Conservation (phyloP, 169 alveolate species). For the Prorocentrum cordatum region DNA sequence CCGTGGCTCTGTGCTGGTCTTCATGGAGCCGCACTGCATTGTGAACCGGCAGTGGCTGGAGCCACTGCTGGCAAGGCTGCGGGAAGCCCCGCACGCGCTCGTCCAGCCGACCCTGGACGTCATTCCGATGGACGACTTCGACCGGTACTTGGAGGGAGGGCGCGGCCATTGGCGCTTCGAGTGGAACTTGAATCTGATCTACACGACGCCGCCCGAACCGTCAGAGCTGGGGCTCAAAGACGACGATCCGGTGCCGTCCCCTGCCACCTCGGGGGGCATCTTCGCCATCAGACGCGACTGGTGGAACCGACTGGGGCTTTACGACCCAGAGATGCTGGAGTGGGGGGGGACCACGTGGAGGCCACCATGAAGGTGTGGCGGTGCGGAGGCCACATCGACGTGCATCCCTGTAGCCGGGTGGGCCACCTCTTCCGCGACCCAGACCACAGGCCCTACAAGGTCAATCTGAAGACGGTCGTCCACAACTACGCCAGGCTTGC, state of each 20-base stretch:
- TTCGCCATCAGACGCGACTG: slow-evolving; percentile 50
- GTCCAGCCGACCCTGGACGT: not conserved
- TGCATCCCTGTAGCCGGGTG: slow-evolving; percentile 31
- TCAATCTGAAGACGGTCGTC: slow-evolving; percentile 46
- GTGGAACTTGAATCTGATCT: slow-evolving; percentile 4
- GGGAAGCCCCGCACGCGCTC: not conserved
- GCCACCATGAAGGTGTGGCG: slow-evolving; percentile 69
- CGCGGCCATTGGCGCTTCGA: not conserved
- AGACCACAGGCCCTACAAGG: slow-evolving; percentile 47
- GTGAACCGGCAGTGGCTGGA: not conserved
- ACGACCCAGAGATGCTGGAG: slow-evolving; percentile 43
- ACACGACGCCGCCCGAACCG: slow-evolving; percentile 6
- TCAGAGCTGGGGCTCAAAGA: too few species aligned
- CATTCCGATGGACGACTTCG: not conserved
- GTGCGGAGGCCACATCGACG: slow-evolving; percentile 55
- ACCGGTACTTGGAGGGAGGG: not conserved
- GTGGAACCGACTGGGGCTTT: slow-evolving; percentile 35
- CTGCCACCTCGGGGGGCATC: slow-evolving; percentile 40
- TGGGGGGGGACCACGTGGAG: too few species aligned
- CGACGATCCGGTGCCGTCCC: too few species aligned
- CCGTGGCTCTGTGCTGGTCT: not conserved
- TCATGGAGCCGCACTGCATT: slow-evolving; percentile 1
- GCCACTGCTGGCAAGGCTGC: too few species aligned
- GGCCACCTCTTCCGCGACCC: slow-evolving; percentile 64
- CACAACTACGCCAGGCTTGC: slow-evolving; percentile 56